A percentile compares a stretch with the other conserved stretches of the same genome.
These are phyloP conservation scores for Stevia rebaudiana DNA, from an alignment of 140 eudicot species.

Conservation along the genomic window DNA sequence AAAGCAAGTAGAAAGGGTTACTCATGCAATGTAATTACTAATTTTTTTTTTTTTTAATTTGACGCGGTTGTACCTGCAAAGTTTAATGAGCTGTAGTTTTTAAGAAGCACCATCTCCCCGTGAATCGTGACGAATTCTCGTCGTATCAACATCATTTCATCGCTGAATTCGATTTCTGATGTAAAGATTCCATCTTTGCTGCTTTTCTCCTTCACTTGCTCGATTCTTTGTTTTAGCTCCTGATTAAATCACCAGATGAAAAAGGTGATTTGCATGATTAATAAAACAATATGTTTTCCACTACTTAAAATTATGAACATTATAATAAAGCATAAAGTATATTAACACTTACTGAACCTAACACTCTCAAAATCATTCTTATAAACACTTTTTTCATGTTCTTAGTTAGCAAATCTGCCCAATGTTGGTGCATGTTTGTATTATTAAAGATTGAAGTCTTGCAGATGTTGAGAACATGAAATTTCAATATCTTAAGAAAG, in stretches of 20 bases:
- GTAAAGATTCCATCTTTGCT: constrained; percentile 49
- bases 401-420: not conserved
- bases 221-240: constrained; percentile 89
- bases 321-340: not conserved
- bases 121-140: constrained; percentile 81
- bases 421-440: not conserved
- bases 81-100: constrained; percentile 88
- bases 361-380: not conserved
- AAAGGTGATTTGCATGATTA: not conserved
- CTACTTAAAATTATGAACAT: not conserved
- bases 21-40: not conserved
- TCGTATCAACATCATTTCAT: constrained; percentile 84
- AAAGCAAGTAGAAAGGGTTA: not conserved
- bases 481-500: not conserved
- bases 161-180: constrained; percentile 67
- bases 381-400: not conserved
- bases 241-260: constrained; percentile 23
- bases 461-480: not conserved
- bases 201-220: constrained; percentile 55
- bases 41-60: not conserved
- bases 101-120: constrained; percentile 97
- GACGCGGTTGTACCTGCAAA: constrained; percentile 80
- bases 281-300: too few species aligned
- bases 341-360: not conserved
- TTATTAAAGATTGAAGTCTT: not conserved